phyloP scores from a whole-genome alignment of 768 basidiomycete species.

The Termitomyces heimii region DNA sequence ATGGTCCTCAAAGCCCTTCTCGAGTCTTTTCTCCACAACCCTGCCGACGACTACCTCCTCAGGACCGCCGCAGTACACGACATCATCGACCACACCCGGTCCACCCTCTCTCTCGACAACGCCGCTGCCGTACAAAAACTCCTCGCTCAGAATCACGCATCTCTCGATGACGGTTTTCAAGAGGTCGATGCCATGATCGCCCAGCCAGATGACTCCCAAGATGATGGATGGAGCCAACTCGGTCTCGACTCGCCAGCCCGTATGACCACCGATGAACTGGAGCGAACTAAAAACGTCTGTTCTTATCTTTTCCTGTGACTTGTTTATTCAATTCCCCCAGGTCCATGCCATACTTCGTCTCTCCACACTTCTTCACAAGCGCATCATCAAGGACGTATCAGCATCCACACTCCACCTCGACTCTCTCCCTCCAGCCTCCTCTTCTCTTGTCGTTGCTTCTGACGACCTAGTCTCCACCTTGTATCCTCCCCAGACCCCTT shows the following conservation, averaged over 20 bases:
- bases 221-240: slow-evolving; percentile 62
- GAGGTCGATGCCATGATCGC: slow-evolving; percentile 55
- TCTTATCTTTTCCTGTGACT: not conserved
- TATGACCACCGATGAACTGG: slow-evolving; percentile 45
- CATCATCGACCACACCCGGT: slow-evolving; percentile 45
- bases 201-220: slow-evolving; percentile 47
- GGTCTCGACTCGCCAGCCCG: slow-evolving; percentile 40
- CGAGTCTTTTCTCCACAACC: slow-evolving; percentile 32
- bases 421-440: slow-evolving; percentile 41
- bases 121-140: slow-evolving; percentile 46
- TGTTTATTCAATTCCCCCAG: slow-evolving; percentile 25
- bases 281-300: slow-evolving; percentile 52
- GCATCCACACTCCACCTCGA: slow-evolving; percentile 37
- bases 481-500: slow-evolving; percentile 55
- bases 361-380: slow-evolving; percentile 56
- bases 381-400: slow-evolving; percentile 47
- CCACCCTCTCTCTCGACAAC: slow-evolving; percentile 53
- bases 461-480: slow-evolving; percentile 68
- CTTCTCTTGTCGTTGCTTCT: slow-evolving; percentile 42
- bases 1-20: slow-evolving; percentile 37
- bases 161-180: slow-evolving; percentile 53
- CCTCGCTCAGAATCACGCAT: slow-evolving; percentile 46
- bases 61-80: slow-evolving; percentile 58
- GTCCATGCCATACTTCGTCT: slow-evolving; percentile 56
- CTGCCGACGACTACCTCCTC: slow-evolving; percentile 45